Percentiles rank a stretch among this genome's conserved stretches.
phyloP scores from a whole-genome alignment of 2,329 filamentous ascomycete genomes.

The Microsporum canis region DNA sequence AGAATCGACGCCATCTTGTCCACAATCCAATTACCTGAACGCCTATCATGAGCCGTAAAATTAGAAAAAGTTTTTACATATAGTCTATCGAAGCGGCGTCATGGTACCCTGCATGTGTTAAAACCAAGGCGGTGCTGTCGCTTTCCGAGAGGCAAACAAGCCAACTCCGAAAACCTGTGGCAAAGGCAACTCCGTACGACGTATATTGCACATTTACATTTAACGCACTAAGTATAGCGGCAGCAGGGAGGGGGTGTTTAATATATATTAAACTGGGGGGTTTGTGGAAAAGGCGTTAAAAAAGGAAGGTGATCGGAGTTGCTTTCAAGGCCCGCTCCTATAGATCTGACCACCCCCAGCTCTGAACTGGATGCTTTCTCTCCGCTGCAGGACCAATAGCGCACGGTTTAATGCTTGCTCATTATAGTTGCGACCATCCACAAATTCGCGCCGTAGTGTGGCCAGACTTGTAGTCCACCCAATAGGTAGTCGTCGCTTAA shows the following conservation, averaged over 20 bases:
- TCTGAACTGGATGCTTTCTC: slow-evolving; percentile 56
- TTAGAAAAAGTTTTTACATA: neutral
- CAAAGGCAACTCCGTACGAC: neutral
- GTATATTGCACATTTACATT: neutral
- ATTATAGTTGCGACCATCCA: slow-evolving; percentile 79
- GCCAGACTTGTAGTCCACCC: slow-evolving; percentile 90
- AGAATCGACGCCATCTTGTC: neutral
- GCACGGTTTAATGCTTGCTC: slow-evolving; percentile 78
- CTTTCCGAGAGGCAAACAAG: neutral
- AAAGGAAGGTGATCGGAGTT: neutral
- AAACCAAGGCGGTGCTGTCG: neutral
- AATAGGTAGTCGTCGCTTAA: slow-evolving; percentile 77
- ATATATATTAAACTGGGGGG: neutral
- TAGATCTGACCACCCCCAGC: slow-evolving; percentile 41
- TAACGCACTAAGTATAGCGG: neutral
- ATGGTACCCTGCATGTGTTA: neutral
- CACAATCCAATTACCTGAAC: neutral
- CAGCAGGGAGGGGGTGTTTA: neutral
- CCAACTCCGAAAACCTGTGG: neutral
- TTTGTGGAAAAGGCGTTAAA: neutral
- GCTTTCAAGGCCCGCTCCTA: slow-evolving; percentile 27
- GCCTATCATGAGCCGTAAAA: neutral
- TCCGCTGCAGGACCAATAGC: slow-evolving; percentile 70
- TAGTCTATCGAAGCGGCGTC: neutral
- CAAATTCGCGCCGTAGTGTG: slow-evolving; percentile 78